A percentile compares a stretch with the other conserved stretches of the same genome.
These are phyloP conservation scores for Sesbania bispinosa DNA, from an alignment of 306 rosid genomes.

Conservation along the genomic window DNA sequence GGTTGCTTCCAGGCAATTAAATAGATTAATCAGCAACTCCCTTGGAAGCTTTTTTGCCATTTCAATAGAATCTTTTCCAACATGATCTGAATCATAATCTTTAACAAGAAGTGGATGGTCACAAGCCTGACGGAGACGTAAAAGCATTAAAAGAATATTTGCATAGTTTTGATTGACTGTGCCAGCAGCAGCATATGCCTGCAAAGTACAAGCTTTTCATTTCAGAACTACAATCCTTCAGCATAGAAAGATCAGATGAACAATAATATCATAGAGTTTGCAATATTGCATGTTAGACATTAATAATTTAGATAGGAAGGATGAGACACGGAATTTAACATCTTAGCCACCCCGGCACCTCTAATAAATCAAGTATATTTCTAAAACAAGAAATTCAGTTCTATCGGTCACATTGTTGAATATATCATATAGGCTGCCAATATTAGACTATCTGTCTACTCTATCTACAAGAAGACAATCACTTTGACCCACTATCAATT, in stretches of 20 bases:
- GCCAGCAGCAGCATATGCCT: slow-evolving; percentile 99
- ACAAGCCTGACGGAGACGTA: slow-evolving; percentile 98
- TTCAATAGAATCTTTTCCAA: slow-evolving; percentile 65
- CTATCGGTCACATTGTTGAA: not conserved
- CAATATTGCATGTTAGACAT: not conserved
- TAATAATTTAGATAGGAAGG: not conserved
- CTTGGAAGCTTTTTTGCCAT: slow-evolving; percentile 75
- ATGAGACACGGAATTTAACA: not conserved
- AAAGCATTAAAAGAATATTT: slow-evolving; percentile 91
- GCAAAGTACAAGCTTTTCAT: slow-evolving; percentile 27
- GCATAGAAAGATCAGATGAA: not conserved
- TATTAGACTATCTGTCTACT: not conserved
- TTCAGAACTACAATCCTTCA: slow-evolving; percentile 27
- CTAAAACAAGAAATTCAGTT: slow-evolving; percentile 3
- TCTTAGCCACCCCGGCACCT: not conserved
- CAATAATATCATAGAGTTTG: not conserved
- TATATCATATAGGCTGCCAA: not conserved
- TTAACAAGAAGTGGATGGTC: slow-evolving; percentile 93
- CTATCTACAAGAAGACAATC: not conserved
- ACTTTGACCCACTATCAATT: not conserved
- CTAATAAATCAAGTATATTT: not conserved
- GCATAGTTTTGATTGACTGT: slow-evolving; percentile 97
- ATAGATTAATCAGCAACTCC: slow-evolving; percentile 62
- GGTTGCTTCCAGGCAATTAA: slow-evolving; percentile 61
- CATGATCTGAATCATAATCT: slow-evolving; percentile 58